Base-by-base conservation (phyloP, 768 basidiomycete species). In the Lactifluus echinatus region DNA sequence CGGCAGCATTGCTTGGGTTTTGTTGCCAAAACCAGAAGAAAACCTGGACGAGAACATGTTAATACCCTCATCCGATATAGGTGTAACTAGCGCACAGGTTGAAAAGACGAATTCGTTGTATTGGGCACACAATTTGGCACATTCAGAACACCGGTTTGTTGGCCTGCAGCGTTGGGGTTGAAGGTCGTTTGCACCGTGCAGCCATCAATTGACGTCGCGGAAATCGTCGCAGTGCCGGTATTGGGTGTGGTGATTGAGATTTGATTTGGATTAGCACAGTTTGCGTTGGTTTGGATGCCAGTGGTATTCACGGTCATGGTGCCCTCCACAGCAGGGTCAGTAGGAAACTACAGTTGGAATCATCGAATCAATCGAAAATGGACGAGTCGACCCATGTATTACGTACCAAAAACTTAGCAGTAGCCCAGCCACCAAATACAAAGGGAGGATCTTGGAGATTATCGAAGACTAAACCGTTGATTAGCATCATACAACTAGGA, bases 11-110 rank as follows among this genome's bases (percentile, higher is more conserved):
- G 43, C 72, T 66, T 17, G 61, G 49, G 31, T 60, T 61, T 6
- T 54, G 56, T 52, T 78, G 72, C 66, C 75, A 84, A 66, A 67
- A 85, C 84, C 84, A 87, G 63, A 86, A 87, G 71, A 86, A 76
- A 42, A 86, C 81, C 58, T 59, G 49, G 19, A 47, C 5, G 19
- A 19, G 40, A 44, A 42, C 5, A 44, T 12, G 36, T 15, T 44
- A 11, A 42, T 8, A 14, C 23, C 4, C 24, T 2, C 2, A 5
- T 8, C 31, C 4, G 24, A 19, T 40, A 37, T 3, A 8, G 14
- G 42, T 31, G n/a, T n/a, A 24, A 45, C 17, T 10, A 21, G 15
- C 58, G 12, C 43, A 59, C 58, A 8, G 85, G 82, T 34, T 74
- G 76, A 57, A 75, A 75, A 23, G 63, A 60, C 29, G 76, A 69